phyloP scores from a whole-genome alignment of 345 rosid genomes.

The rapeseed (Brassica napus) region DNA sequence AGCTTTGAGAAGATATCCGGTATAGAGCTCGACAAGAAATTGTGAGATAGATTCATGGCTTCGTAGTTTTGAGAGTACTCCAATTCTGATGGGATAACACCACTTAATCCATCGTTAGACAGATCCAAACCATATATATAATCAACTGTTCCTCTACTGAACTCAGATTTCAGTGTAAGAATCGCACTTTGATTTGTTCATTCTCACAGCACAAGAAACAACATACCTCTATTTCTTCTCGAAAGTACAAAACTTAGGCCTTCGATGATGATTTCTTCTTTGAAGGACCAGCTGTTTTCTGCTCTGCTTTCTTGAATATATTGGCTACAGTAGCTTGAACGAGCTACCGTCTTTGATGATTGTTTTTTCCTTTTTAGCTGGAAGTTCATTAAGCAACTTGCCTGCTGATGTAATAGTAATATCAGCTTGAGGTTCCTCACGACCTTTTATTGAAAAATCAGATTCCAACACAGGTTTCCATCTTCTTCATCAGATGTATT shows the following conservation, averaged over 20 bases:
- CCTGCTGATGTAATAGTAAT: constrained; percentile 35
- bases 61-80: not conserved
- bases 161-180: not conserved
- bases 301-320: constrained; percentile 66
- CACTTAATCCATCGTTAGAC: not conserved
- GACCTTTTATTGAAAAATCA: constrained; percentile 22
- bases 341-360: constrained; percentile 44
- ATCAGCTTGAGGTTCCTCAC: not conserved
- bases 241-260: not conserved
- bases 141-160: not conserved
- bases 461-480: constrained; percentile 42
- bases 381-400: constrained; percentile 29
- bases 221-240: constrained; percentile 20
- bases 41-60: not conserved
- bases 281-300: constrained; percentile 44
- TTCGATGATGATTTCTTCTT: constrained; percentile 29
- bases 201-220: constrained; percentile 8
- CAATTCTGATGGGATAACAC: not conserved
- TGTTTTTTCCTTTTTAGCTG: constrained; percentile 41
- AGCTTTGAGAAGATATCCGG: too few species aligned
- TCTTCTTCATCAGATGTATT: constrained; percentile 47
- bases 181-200: not conserved
- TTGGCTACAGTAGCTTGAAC: constrained; percentile 58
- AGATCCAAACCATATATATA: not conserved
- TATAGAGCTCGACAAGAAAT: too few species aligned